Conservation (phyloP, 805 yeast genomes). For the Yamadazyma akitaensis region DNA sequence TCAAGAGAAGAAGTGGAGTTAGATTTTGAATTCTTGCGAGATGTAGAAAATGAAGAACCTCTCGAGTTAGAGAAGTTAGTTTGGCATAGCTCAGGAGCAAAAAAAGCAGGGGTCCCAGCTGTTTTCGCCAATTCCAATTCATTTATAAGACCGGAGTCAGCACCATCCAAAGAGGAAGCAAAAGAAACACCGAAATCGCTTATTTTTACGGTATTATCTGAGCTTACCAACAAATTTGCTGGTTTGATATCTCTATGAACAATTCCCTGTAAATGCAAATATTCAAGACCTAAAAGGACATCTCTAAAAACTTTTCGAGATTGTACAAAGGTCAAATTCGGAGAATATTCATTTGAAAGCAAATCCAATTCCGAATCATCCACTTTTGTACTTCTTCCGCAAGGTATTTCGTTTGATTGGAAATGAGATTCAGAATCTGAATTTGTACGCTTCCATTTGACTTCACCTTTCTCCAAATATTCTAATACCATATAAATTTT, state of each 20-base stretch:
- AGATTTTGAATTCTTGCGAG: conserved; percentile 4
- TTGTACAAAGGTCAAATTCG: conserved; percentile 63
- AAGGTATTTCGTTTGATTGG: conserved; percentile 46
- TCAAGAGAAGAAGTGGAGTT: conserved; percentile 22
- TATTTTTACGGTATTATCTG: conserved; percentile 76
- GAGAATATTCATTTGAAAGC: conserved; percentile 36
- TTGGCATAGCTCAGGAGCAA: conserved; percentile 88
- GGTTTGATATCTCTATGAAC: conserved; percentile 96
- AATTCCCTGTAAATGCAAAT: conserved; percentile 83
- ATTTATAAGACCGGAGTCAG: conserved; percentile 41
- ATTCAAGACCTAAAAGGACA: conserved; percentile 83
- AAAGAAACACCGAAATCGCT: conserved; percentile 97
- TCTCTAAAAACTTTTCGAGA: conserved; percentile 76
- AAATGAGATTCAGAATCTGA: background rate
- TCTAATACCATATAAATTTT: conserved; percentile 90
- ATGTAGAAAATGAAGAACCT: conserved; percentile 2
- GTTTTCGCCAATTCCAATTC: conserved; percentile 90
- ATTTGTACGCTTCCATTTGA: conserved; percentile 60
- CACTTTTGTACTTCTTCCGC: conserved; percentile 21
- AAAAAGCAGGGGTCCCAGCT: conserved; percentile 96
- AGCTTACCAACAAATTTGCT: conserved; percentile 74
- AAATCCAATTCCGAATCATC: conserved; percentile 19
- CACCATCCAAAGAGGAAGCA: conserved; percentile 46
- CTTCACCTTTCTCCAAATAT: conserved; percentile 86
- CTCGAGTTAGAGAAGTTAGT: conserved; percentile 41